Conservation (phyloP, 2,329 filamentous ascomycete species). For the Monilinia fructicola region DNA sequence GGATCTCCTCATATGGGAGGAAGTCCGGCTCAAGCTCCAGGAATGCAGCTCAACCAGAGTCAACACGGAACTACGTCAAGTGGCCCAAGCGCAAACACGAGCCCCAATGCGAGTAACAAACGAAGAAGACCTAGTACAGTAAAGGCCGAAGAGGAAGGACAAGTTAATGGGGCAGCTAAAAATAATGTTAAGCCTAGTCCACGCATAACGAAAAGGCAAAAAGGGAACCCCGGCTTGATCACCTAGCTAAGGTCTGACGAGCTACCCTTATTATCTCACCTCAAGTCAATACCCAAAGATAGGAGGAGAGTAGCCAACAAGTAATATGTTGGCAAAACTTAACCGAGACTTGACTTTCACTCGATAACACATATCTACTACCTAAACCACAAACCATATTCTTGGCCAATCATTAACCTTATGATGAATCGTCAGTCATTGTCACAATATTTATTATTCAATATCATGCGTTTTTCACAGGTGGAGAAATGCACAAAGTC, state of each 20-base stretch:
- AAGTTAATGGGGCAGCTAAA: conserved; percentile 38
- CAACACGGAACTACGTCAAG: conserved; percentile 67
- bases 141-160: conserved; percentile 42
- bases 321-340: neutral
- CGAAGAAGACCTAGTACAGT: conserved; percentile 44
- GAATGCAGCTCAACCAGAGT: conserved; percentile 66
- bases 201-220: conserved; percentile 44
- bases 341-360: neutral
- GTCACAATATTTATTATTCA: conserved; percentile 10
- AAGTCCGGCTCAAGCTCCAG: conserved; percentile 61
- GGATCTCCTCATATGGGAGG: conserved; percentile 59
- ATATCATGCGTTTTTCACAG: conserved; percentile 10
- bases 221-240: conserved; percentile 35
- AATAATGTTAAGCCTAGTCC: conserved; percentile 44
- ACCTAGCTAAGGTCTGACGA: neutral
- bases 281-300: neutral
- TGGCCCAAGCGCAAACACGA: conserved; percentile 65
- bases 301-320: neutral
- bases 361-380: conserved; percentile 1
- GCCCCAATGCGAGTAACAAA: conserved; percentile 43
- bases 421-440: conserved; percentile 11
- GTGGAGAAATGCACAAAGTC: conserved; percentile 11
- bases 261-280: neutral
- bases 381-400: neutral
- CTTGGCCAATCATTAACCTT: neutral